Evolutionary conservation across 345 rosid genomes (phyloP), one percentile per base, ranked within the genome.

Genomic region (Alliaria petiolata): DNA sequence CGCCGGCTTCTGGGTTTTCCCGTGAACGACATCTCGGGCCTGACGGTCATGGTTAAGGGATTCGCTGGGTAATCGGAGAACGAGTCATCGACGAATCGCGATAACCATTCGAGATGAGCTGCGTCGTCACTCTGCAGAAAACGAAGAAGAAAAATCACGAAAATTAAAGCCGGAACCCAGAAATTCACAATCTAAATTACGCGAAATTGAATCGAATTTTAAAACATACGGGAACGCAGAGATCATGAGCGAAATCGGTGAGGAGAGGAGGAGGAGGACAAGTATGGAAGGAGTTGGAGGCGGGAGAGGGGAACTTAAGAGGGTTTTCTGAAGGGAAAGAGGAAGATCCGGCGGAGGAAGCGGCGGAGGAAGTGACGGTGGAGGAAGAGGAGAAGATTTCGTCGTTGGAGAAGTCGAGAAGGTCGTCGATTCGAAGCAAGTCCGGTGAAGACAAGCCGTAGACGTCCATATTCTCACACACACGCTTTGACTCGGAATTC

Each of bases 21-120:
- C 13, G 80, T 35, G 35, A 80, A 79, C 1, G 90, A 67, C 12
- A 78, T 15, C 63, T 84, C 85, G 3, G 87, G 78, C 13, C 40
- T 76, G 43, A 62, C 74, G 62, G 62, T 34, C 72, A 36, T 40
- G n/a, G 83, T 62, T 49, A 82, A 44, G 1, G 85, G 75, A 76
- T 77, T 81, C 7, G 83, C 7, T 0, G 92, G 90, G 47, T 79
- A 82, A 51, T 85, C 87, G 50, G 77, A 31, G 80, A 83, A 85
- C 0, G 92, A 89, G 72, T 89, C 96, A 43, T 91, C 93, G 1
- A 87, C 93, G 72, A 91, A 83, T 42, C 68, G 83, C 10, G 96
- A 89, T 46, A 91, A 61, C 97, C 96, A 89, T 63, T 91, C 97
- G 59, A 91, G 77, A 81, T 91, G 93, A 7, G 97, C 97, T 66